phyloP scores from a whole-genome alignment of 768 basidiomycete genomes.

The Cystobasidium tubakii region DNA sequence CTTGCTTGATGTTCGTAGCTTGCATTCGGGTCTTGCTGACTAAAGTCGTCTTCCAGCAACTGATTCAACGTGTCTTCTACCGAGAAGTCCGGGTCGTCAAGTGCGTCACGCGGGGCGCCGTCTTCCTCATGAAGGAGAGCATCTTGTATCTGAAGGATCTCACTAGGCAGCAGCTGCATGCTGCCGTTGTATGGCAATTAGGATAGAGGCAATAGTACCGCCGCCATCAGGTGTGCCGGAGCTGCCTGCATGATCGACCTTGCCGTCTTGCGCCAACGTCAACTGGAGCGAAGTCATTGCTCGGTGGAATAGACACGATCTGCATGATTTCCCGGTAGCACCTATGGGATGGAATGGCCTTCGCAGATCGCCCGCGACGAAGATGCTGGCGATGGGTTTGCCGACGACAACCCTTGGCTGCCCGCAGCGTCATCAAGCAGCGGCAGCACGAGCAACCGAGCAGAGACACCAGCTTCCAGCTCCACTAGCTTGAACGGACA shows the following conservation, averaged over 20 bases:
- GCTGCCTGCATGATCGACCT: neutral
- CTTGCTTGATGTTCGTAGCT: neutral
- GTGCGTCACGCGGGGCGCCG: neutral
- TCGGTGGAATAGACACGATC: neutral
- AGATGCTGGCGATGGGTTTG: neutral
- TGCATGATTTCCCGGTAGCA: neutral
- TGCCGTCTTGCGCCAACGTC: neutral
- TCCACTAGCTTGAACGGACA: neutral
- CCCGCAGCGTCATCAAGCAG: neutral
- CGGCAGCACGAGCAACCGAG: neutral
- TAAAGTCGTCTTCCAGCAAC: conserved; percentile 5
- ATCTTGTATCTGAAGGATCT: conserved; percentile 23
- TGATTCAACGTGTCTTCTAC: conserved; percentile 27
- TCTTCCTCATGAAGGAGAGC: neutral
- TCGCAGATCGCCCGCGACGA: neutral
- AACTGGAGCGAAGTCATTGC: neutral
- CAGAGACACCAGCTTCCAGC: neutral
- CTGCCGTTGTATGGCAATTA: neutral
- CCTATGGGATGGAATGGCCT: conserved; percentile 20
- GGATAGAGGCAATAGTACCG: neutral
- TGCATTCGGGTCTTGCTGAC: conserved; percentile 9
- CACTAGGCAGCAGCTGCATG: conserved; percentile 23
- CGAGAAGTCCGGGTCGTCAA: conserved; percentile 23
- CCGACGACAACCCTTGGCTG: conserved; percentile 24
- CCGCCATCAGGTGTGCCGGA: neutral